These are phyloP conservation scores for Botrytis cinerea DNA, from an alignment of 2,329 filamentous ascomycete species.

Conservation along the genomic window DNA sequence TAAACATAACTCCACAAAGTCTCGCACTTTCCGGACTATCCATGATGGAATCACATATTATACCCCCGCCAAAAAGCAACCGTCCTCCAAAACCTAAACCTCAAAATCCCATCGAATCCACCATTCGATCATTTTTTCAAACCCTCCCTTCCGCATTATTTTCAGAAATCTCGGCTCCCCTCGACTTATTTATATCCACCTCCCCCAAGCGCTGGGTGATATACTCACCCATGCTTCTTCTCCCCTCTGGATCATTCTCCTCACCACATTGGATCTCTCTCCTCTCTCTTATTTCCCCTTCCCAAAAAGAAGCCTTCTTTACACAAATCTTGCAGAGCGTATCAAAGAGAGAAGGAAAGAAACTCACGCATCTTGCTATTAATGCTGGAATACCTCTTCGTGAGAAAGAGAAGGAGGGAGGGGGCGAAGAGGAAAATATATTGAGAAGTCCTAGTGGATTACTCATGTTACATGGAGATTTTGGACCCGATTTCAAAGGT, in stretches of 20 bases:
- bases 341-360: constrained; percentile 45
- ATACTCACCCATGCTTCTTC: constrained; percentile 62
- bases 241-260: constrained; percentile 62
- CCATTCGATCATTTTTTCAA: constrained; percentile 44
- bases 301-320: constrained; percentile 48
- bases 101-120: constrained; percentile 44
- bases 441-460: constrained; percentile 73
- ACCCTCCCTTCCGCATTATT: constrained; percentile 32
- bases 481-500: constrained; percentile 55
- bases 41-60: not conserved
- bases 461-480: constrained; percentile 70
- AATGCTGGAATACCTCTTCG: constrained; percentile 62
- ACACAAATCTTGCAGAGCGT: constrained; percentile 50
- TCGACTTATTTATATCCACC: constrained; percentile 28
- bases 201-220: constrained; percentile 59
- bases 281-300: not conserved
- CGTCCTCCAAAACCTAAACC: constrained; percentile 40
- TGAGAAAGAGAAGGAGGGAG: constrained; percentile 25
- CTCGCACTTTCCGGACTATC: not conserved
- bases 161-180: constrained; percentile 27
- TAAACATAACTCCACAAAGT: not conserved
- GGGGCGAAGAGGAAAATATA: constrained; percentile 58
- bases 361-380: constrained; percentile 59
- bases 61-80: not conserved
- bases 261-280: constrained; percentile 34